Percentiles rank a stretch among this genome's conserved stretches.
Evolutionary conservation across 2,329 filamentous ascomycete genomes (phyloP).

Genomic region (Ceratocystis smalleyi): DNA sequence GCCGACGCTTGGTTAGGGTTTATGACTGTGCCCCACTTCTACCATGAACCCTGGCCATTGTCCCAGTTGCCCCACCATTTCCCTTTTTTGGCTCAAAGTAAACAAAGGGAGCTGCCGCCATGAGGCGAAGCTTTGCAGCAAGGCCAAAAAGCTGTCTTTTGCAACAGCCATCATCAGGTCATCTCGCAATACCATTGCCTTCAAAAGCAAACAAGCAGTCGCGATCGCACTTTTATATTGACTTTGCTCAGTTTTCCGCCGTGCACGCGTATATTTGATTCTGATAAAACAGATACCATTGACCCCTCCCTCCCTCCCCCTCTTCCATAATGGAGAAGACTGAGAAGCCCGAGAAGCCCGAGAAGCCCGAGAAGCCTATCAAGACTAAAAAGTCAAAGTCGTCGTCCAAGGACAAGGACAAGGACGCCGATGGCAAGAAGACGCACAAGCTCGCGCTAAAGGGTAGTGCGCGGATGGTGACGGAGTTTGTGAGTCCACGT

Average conservation of each 20-base stretch:
- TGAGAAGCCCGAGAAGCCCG: slow-evolving; percentile 9
- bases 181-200: not conserved
- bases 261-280: too few relatives aligned
- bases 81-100: slow-evolving; percentile 11
- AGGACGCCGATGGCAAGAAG: slow-evolving; percentile 60
- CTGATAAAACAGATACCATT: not conserved
- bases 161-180: not conserved
- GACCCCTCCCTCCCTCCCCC: too few relatives aligned
- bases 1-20: not conserved
- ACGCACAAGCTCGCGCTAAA: slow-evolving; percentile 88
- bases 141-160: not conserved
- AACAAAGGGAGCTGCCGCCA: not conserved
- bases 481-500: slow-evolving; percentile 75
- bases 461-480: slow-evolving; percentile 69
- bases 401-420: slow-evolving; percentile 18
- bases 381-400: slow-evolving; percentile 12
- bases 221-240: not conserved
- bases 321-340: not conserved
- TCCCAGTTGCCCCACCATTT: slow-evolving; percentile 1
- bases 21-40: not conserved
- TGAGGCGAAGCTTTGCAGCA: not conserved
- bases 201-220: not conserved
- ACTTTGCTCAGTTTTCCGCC: not conserved
- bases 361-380: slow-evolving; percentile 14
- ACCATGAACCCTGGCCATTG: not conserved